Evolutionary conservation across 805 yeast species (phyloP).

Genomic region (Metschnikowia anglica): DNA sequence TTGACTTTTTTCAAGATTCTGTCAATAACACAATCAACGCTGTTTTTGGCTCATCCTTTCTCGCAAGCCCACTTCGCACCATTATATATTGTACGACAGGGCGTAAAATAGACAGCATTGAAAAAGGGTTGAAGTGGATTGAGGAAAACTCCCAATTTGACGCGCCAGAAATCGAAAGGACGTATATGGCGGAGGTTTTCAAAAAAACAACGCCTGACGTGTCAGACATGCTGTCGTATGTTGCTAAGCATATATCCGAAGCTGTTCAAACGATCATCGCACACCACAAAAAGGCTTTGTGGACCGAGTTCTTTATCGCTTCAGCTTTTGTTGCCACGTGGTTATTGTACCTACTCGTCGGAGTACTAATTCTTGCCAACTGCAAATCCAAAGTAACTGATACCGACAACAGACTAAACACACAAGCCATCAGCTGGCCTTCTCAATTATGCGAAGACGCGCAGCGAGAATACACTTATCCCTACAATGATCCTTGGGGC

Average conservation of each 20-base stretch:
- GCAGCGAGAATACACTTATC: slow-evolving; percentile 9
- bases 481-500: slow-evolving; percentile 14
- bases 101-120: slow-evolving; percentile 62
- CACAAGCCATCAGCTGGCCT: slow-evolving; percentile 15
- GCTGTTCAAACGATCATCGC: slow-evolving; percentile 27
- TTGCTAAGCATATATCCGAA: slow-evolving; percentile 36
- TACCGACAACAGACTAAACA: background rate
- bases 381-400: background rate
- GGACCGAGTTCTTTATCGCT: slow-evolving; percentile 49
- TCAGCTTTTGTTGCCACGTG: slow-evolving; percentile 47
- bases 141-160: slow-evolving; percentile 48
- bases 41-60: slow-evolving; percentile 66
- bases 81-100: slow-evolving; percentile 81
- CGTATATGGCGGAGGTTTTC: slow-evolving; percentile 45
- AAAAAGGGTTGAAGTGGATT: slow-evolving; percentile 78
- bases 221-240: slow-evolving; percentile 46
- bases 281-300: slow-evolving; percentile 35
- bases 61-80: slow-evolving; percentile 60
- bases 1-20: slow-evolving; percentile 25
- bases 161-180: slow-evolving; percentile 14
- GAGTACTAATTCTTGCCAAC: slow-evolving; percentile 21
- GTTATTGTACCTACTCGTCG: slow-evolving; percentile 46
- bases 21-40: slow-evolving; percentile 58
- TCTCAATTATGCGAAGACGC: slow-evolving; percentile 11
- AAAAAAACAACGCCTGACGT: slow-evolving; percentile 44